Percentiles rank a stretch among this genome's conserved stretches.
These are phyloP conservation scores for Pythium vanterpoolii DNA, from an alignment of 352 stramenopile genomes.

Conservation along the genomic window DNA sequence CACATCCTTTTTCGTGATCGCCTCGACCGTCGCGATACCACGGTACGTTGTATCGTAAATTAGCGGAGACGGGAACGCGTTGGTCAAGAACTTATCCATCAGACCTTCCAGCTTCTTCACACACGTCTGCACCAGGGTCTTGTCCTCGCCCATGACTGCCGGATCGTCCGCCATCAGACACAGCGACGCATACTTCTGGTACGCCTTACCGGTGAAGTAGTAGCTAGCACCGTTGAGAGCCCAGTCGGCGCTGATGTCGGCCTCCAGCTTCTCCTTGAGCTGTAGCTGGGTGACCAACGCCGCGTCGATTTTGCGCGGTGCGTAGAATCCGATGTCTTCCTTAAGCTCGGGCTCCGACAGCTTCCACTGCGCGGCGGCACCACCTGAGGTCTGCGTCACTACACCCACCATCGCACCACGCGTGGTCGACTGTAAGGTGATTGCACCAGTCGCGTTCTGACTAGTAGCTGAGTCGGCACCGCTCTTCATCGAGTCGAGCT, in stretches of 20 bases:
- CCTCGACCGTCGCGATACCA: conserved; percentile 43
- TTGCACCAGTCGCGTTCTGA: conserved; percentile 23
- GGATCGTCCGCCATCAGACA: conserved; percentile 63
- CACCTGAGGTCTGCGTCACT: conserved; percentile 33
- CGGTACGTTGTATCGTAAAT: conserved; percentile 69
- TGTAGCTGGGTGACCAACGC: conserved; percentile 29
- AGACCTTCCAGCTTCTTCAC: conserved; percentile 55
- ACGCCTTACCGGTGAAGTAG: conserved; percentile 78
- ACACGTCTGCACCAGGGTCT: conserved; percentile 40
- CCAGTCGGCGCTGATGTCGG: conserved; percentile 59
- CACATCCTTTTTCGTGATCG: conserved; percentile 43
- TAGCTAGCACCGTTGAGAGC: conserved; percentile 41
- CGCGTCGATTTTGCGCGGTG: conserved; percentile 29
- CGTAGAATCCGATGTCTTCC: conserved; percentile 53
- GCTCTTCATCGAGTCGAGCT: conserved; percentile 40
- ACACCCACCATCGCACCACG: conserved; percentile 52
- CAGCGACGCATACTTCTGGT: conserved; percentile 79
- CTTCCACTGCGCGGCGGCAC: conserved; percentile 43
- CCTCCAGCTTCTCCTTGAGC: conserved; percentile 40
- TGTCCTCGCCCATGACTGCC: conserved; percentile 48
- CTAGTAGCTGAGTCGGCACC: conserved; percentile 8
- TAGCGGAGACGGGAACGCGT: conserved; percentile 42
- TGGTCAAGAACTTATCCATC: conserved; percentile 57
- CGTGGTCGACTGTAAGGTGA: conserved; percentile 48
- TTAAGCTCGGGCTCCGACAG: conserved; percentile 48